phyloP scores from a whole-genome alignment of 352 stramenopile species.

The Pythium sukuiense region DNA sequence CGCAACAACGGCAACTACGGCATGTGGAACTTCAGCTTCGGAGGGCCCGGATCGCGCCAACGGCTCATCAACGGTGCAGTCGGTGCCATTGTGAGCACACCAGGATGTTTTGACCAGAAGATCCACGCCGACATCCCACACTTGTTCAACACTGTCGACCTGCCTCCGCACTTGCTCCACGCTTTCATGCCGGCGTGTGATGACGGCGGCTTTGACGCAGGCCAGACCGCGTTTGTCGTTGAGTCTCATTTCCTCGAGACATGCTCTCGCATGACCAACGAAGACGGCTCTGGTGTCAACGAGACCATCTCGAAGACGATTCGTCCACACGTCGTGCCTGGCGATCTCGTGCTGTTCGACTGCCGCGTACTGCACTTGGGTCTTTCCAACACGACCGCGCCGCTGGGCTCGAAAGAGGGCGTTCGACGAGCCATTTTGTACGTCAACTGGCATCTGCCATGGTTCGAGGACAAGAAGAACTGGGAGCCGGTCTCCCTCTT shows the following conservation, averaged over 20 bases:
- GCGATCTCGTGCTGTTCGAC: not conserved
- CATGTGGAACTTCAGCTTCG: conserved; percentile 2
- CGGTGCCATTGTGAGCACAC: not conserved
- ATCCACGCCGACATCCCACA: conserved; percentile 1
- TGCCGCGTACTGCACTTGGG: not conserved
- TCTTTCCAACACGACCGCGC: not conserved
- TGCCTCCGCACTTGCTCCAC: not conserved
- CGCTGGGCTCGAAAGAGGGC: not conserved
- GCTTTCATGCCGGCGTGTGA: not conserved
- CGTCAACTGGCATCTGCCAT: not conserved
- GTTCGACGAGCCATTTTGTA: conserved; percentile 2
- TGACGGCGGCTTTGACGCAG: not conserved
- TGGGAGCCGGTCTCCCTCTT: not conserved
- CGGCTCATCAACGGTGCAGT: conserved; percentile 1
- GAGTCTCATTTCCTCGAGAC: conserved; percentile 1
- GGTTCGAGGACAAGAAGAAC: conserved; percentile 2
- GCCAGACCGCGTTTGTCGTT: not conserved
- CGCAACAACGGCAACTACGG: not conserved
- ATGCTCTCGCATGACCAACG: not conserved
- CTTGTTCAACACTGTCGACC: not conserved
- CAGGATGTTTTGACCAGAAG: not conserved
- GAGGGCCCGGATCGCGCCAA: not conserved
- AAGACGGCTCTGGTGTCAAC: not conserved
- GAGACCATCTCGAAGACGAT: not conserved
- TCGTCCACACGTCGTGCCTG: conserved; percentile 1